Evolutionary conservation across 768 basidiomycete species (phyloP), one percentile per base, ranked within the genome.

Genomic region (Plicaturopsis crispa): DNA sequence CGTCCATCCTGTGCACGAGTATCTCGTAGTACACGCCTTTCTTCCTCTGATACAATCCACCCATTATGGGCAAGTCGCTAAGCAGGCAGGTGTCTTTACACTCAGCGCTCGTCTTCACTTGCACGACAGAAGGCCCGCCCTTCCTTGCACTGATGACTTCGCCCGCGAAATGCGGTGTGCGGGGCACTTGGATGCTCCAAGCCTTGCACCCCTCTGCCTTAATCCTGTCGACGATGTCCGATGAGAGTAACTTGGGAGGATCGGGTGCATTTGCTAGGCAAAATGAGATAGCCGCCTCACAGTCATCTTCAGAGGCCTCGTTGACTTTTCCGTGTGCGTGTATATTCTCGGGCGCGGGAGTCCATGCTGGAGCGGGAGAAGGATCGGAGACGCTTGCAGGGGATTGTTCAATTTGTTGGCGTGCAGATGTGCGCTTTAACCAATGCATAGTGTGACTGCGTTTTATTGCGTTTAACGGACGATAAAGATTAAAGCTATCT

Each of bases 1-100:
- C 75, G 20, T 72, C 61, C 80, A 80, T 80, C 31, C 54, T 61
- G 21, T 64, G 50, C 33, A 84, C 68, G n/a, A 53, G 54, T 14
- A 81, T 48, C 49, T 84, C 82, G 47, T 71, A 84, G 53, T 84
- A 84, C 1, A 78, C 67, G 16, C 81, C 82, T 77, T 73, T 1
- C 65, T 71, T 21, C 65, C 66, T 65, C 39, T 75, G 69, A 43
- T 81, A 84, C 26, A 78, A 56, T 13, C 79, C 81, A 5, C 72
- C 72, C 24, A 76, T 48, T 33, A 83, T 61, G 0, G 80, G 82
- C 5, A 80, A 52, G 49, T 73, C 61, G 56, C 80, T 80, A 52
- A 79, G 44, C 22, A 84, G 48, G 51, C 72, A 77, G 2, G 65
- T 57, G 42, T 74, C 73, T 39, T 61, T 56, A 55, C 78, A 81